phyloP scores from a whole-genome alignment of 371 early-diverging fungal species.

The Capniomyces stellatus region DNA sequence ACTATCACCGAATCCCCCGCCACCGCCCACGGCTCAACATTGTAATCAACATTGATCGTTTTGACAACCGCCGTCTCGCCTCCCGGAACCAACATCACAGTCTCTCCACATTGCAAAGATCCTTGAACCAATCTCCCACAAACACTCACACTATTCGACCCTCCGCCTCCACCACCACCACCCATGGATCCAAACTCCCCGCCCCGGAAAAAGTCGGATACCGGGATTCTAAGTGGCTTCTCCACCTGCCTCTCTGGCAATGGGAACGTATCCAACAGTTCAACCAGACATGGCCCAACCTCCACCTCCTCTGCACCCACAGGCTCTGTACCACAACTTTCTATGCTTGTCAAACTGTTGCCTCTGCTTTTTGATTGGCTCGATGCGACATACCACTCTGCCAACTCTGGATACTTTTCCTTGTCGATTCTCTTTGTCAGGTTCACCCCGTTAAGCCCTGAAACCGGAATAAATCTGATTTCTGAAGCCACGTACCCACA shows the following conservation, averaged over 20 bases:
- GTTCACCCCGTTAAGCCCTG: conserved; percentile 80
- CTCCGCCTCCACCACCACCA: conserved; percentile 18
- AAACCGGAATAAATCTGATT: conserved; percentile 63
- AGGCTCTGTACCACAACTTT: neutral
- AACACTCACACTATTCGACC: conserved; percentile 35
- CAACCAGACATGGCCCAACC: conserved; percentile 21
- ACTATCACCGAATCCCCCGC: conserved; percentile 81
- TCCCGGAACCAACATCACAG: conserved; percentile 61
- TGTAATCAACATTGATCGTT: conserved; percentile 40
- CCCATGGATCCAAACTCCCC: conserved; percentile 36
- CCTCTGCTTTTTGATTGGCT: too few species aligned
- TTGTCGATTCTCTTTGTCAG: conserved; percentile 28
- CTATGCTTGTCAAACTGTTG: conserved; percentile 7
- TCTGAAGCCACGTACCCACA: conserved; percentile 55
- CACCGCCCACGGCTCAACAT: conserved; percentile 63
- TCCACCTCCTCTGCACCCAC: conserved; percentile 4
- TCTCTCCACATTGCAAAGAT: conserved; percentile 67
- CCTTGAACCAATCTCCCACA: conserved; percentile 78
- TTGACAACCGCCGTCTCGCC: conserved; percentile 9
- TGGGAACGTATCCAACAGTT: conserved; percentile 42
- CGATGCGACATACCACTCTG: too few species aligned
- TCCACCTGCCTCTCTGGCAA: conserved; percentile 55
- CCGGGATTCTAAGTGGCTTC: conserved; percentile 61
- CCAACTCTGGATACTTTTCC: too few species aligned
- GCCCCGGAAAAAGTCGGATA: conserved; percentile 74